These are phyloP conservation scores for Dendrobium chrysotoxum DNA, from an alignment of 106 monocot species.

Conservation along the genomic window DNA sequence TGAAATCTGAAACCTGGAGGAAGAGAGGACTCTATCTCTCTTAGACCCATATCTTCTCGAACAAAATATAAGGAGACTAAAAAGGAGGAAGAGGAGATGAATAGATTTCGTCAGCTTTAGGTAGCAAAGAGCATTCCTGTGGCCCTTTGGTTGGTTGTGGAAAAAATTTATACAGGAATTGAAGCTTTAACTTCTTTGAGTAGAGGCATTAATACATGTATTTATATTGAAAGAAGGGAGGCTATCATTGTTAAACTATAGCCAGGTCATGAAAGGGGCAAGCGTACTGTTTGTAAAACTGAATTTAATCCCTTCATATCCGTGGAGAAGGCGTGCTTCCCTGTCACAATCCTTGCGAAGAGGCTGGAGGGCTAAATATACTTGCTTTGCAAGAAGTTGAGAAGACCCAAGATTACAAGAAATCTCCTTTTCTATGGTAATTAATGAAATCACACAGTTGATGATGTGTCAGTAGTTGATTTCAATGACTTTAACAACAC, in stretches of 20 bases:
- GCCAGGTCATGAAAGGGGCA: no score
- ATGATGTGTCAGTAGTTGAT: slow-evolving; percentile 7
- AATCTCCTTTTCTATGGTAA: background rate
- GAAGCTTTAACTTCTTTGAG: background rate
- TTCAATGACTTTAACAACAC: slow-evolving; percentile 4
- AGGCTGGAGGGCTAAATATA: background rate
- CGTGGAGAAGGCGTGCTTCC: background rate
- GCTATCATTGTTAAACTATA: background rate
- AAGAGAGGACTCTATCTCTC: slow-evolving; percentile 7
- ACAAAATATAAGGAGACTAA: background rate
- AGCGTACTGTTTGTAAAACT: no score
- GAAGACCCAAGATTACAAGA: slow-evolving; percentile 7
- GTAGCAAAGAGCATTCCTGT: background rate
- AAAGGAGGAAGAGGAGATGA: background rate
- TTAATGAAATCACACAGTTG: background rate
- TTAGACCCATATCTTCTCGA: background rate
- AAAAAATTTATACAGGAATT: background rate
- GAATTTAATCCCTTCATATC: background rate
- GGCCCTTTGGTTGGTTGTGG: background rate
- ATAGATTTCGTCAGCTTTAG: background rate
- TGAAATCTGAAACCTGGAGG: slow-evolving; percentile 1
- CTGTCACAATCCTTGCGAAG: background rate
- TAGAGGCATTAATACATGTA: background rate
- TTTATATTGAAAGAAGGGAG: slow-evolving; percentile 2
- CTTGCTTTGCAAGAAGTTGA: slow-evolving; percentile 1